These are phyloP conservation scores for Cercospora citrullina DNA, from an alignment of 2,329 filamentous ascomycete genomes.

Conservation along the genomic window DNA sequence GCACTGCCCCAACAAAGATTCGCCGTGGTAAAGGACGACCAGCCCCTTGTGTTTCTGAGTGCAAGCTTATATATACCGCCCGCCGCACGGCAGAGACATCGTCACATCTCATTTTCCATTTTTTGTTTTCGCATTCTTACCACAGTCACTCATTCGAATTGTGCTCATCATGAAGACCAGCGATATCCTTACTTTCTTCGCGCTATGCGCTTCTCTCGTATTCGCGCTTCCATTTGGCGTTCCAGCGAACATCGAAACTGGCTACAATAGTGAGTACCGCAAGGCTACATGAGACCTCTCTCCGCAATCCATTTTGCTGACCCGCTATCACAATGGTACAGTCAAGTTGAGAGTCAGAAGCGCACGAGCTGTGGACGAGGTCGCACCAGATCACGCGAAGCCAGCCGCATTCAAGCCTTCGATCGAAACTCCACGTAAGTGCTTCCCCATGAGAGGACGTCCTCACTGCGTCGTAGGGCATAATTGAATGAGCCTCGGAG, in stretches of 20 bases:
- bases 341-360: background rate
- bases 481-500: background rate
- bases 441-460: background rate
- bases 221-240: background rate
- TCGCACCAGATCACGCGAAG: background rate
- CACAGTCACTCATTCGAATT: background rate
- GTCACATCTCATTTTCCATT: background rate
- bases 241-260: background rate
- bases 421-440: background rate
- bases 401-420: background rate
- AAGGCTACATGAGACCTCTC: background rate
- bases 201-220: background rate
- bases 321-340: background rate
- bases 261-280: background rate
- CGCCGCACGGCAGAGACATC: background rate
- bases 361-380: background rate
- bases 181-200: background rate
- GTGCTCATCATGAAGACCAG: background rate
- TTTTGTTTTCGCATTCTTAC: background rate
- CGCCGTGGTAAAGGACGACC: background rate
- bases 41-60: background rate
- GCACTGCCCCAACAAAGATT: background rate
- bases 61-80: background rate
- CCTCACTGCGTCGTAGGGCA: background rate
- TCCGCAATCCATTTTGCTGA: background rate